These are phyloP conservation scores for Salmacisia buchloeana DNA, from an alignment of 1,284 basidiomycete species.

Conservation along the genomic window DNA sequence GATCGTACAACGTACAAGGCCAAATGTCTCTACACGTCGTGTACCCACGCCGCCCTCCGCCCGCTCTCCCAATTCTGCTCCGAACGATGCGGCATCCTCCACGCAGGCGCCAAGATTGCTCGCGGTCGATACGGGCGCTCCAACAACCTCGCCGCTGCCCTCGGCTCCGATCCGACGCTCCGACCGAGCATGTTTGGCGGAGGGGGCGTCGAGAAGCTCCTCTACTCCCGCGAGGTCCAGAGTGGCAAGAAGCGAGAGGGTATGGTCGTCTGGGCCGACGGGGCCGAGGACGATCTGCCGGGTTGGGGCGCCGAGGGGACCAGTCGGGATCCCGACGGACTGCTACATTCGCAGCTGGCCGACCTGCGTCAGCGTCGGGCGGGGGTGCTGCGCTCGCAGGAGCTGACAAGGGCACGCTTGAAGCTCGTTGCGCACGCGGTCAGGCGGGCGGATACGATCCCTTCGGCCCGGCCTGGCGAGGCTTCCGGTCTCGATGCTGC, in stretches of 20 bases:
- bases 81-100: constrained; percentile 30
- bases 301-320: neutral
- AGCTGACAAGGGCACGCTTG: neutral
- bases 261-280: constrained; percentile 14
- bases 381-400: neutral
- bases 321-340: neutral
- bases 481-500: neutral
- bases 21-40: constrained; percentile 22
- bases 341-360: neutral
- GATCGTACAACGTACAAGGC: constrained; percentile 33
- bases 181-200: constrained; percentile 7
- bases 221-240: constrained; percentile 3
- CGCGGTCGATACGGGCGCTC: constrained; percentile 5
- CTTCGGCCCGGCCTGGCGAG: neutral
- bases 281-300: neutral
- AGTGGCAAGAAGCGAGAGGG: constrained; percentile 12
- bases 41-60: constrained; percentile 23
- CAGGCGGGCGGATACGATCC: neutral
- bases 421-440: neutral
- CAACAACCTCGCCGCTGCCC: neutral
- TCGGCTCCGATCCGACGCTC: neutral
- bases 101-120: constrained; percentile 14
- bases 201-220: constrained; percentile 8
- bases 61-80: constrained; percentile 40
- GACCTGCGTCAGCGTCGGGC: neutral